Base-by-base conservation (phyloP, 495 filamentous ascomycete species). In the Penicillium canescens region DNA sequence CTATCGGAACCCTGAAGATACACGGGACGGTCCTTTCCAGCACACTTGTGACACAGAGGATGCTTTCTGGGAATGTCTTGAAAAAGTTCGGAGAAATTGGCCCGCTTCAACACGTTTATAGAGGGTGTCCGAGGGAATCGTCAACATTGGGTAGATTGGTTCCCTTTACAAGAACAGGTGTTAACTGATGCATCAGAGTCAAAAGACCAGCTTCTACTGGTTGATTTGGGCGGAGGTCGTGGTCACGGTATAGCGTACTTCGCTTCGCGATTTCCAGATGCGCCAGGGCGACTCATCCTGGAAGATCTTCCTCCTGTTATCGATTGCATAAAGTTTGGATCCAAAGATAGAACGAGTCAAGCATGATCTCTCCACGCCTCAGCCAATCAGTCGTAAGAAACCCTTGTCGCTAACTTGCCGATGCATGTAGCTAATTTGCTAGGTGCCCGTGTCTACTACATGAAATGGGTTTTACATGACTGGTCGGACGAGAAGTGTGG, bases 151-250 rank as follows among this genome's bases (percentile, higher is more conserved):
- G 64, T 59, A 12, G 54, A 68, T 13, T 70, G 67, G 67, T 73
- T 67, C 43, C 70, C 66, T 31, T 59, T 67, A 3, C 51, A 65
- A 43, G 50, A 60, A 12, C 54, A 53, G 13, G 24, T 69, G 9
- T 36, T 59, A 21, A 36, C 53, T 44, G 57, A 43, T 13, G 52
- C 48, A 4, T 42, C 26, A 45, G 45, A 10, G 2, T 18, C 44
- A 35, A 45, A 66, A 6, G 51, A 60, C 8, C 63, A 72, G 1
- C 58, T 83, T 7, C 23, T 24, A 24, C 52, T 84, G 1, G 78
- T 83, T 16, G 82, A 84, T 65, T 60, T 82, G 0, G 81, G 64
- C 26, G 81, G 76, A 5, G 70, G 68, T 9, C 48, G 64, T 7
- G 81, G 82, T 0, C 75, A 80, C 43, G 77, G 83, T 53, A 47